Evolutionary conservation across 1,284 basidiomycete species (phyloP).

Genomic region (Tilletia caries): DNA sequence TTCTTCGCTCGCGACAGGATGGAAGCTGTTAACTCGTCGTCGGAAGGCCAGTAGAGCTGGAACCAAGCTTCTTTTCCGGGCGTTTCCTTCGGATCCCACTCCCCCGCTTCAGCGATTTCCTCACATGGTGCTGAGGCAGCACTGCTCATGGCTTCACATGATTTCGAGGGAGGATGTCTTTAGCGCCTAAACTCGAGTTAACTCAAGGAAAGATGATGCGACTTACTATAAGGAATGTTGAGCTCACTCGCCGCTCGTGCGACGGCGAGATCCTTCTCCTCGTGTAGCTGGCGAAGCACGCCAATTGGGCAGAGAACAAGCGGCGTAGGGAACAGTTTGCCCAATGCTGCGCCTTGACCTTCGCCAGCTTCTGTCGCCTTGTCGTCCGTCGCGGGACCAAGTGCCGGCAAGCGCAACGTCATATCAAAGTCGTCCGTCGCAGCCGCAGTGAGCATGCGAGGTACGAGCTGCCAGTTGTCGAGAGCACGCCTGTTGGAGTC

Average conservation of each 20-base stretch:
- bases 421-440: background rate
- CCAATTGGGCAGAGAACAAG: constrained; percentile 44
- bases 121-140: constrained; percentile 37
- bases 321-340: constrained; percentile 32
- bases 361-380: constrained; percentile 33
- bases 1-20: constrained; percentile 66
- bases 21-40: constrained; percentile 65
- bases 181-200: background rate
- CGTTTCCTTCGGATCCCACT: constrained; percentile 24
- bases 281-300: constrained; percentile 22
- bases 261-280: constrained; percentile 14
- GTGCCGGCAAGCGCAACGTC: background rate
- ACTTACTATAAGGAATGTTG: constrained; percentile 17
- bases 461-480: constrained; percentile 34
- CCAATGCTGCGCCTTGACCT: constrained; percentile 26
- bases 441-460: constrained; percentile 6
- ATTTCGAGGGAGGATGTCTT: background rate
- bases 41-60: constrained; percentile 59
- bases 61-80: constrained; percentile 34
- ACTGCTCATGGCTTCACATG: constrained; percentile 30
- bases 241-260: constrained; percentile 26
- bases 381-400: constrained; percentile 9
- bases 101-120: constrained; percentile 27
- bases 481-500: constrained; percentile 32
- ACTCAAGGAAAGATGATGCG: constrained; percentile 19